Evolutionary conservation across 306 rosid species (phyloP).

Genomic region (Quercus agrifolia): DNA sequence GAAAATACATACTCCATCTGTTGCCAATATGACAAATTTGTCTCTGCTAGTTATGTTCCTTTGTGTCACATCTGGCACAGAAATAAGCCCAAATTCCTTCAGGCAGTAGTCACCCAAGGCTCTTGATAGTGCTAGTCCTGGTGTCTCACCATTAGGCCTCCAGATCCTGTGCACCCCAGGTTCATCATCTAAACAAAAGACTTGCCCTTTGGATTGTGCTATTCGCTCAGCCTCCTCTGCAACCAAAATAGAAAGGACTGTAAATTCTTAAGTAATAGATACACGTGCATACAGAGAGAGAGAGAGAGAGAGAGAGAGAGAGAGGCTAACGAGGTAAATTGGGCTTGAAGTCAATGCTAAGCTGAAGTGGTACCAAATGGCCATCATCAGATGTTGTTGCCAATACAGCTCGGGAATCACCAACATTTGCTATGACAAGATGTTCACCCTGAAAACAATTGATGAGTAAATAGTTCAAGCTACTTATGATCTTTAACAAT

Average conservation of each 20-base stretch:
- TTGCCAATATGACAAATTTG: conserved; percentile 70
- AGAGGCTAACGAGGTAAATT: conserved; percentile 49
- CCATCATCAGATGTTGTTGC: conserved; percentile 58
- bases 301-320: neutral
- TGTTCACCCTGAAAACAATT: conserved; percentile 49
- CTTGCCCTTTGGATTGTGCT: conserved; percentile 45
- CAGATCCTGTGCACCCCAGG: conserved; percentile 73
- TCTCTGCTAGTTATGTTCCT: conserved; percentile 43
- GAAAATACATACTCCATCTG: conserved; percentile 59
- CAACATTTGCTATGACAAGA: conserved; percentile 60
- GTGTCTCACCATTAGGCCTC: conserved; percentile 56
- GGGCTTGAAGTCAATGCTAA: conserved; percentile 68
- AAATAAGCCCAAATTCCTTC: conserved; percentile 68
- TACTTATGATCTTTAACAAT: neutral
- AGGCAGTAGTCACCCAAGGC: conserved; percentile 70
- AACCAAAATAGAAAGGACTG: neutral
- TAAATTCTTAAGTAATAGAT: neutral
- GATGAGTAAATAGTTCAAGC: conserved; percentile 1
- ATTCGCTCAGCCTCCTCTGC: conserved; percentile 76
- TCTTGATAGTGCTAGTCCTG: conserved; percentile 73
- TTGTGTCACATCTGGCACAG: conserved; percentile 60
- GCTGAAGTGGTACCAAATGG: conserved; percentile 50
- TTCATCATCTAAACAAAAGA: conserved; percentile 60
- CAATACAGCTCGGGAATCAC: conserved; percentile 78
- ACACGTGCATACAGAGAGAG: neutral